Base-by-base conservation (phyloP, 2,329 filamentous ascomycete genomes). In the Alternaria arbusti region DNA sequence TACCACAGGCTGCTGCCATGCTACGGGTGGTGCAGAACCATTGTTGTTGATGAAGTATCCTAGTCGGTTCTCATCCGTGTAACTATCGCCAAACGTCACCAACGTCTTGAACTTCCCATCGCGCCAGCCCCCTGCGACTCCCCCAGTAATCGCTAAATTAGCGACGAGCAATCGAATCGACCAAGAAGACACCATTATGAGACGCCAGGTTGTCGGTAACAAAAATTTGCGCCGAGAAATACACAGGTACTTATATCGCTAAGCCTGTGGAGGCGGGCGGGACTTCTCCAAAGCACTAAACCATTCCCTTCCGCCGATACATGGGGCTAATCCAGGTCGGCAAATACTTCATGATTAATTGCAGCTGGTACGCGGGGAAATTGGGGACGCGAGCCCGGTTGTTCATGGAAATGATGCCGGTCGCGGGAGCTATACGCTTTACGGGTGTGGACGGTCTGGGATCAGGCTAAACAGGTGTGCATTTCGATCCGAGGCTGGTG, bases 61-160 rank as follows among this genome's bases (percentile, higher is more conserved):
- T 10, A 92, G 76, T 10, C 91, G 86, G 12, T 86, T 87, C 71
- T 93, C 90, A 73, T 94, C 92, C 1, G 90, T 92, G 73, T 91
- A 94, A 78, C 90, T 92, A 77, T 93, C 90, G 12, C 91, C 91
- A 74, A 94, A 93, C 0, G 88, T 85, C 43, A 93, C 86, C 40
- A 93, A 76, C 54, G 87, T 89, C 26, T 87, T 84, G 74, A 92
- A 88, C 40, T 83, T 81, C 30, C 79, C 78, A 44, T 84, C 66
- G 44, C 74, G 70, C 83, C 82, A 83, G 49, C 59, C 66, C 0
- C 63, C 63, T 10, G 69, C 67, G 50, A 66, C 22, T 10, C 60
- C 71, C 45, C 59, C 49, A 45, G 69, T 63, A 56, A 75, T 65
- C 23, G 66, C 70, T 46, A 75, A 57, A 46, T 58, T 70, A 11